Evolutionary conservation across 2,329 filamentous ascomycete species (phyloP).

Genomic region (Fusarium sp.): DNA sequence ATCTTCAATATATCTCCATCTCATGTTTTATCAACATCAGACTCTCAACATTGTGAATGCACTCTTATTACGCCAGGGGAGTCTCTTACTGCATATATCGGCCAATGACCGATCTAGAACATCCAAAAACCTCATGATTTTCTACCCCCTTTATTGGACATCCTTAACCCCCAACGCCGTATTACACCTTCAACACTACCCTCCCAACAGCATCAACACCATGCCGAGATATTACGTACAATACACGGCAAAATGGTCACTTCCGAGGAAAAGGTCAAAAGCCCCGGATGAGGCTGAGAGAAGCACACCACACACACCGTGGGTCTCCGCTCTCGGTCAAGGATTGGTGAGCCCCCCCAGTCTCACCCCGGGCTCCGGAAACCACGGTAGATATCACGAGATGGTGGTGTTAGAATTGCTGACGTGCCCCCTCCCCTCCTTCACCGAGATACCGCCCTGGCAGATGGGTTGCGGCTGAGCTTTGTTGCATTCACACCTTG

Average conservation of each 20-base stretch:
- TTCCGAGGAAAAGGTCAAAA: not conserved
- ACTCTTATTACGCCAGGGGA: not conserved
- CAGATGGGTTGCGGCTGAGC: not conserved
- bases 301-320: not conserved
- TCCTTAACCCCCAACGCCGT: not conserved
- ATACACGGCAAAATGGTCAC: not conserved
- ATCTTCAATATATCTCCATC: not conserved
- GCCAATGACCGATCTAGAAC: not conserved
- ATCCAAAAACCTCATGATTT: not conserved
- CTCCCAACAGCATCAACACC: not conserved
- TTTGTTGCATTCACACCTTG: not conserved
- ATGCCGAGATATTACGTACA: not conserved
- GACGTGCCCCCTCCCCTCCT: not conserved
- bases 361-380: not conserved
- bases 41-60: not conserved
- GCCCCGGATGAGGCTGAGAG: not conserved
- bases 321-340: not conserved
- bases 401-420: slow-evolving; percentile 4
- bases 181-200: not conserved
- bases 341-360: not conserved
- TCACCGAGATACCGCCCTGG: not conserved
- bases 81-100: not conserved
- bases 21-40: not conserved
- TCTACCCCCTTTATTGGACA: not conserved
- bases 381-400: slow-evolving; percentile 15